A percentile compares a stretch with the other conserved stretches of the same genome.
These are phyloP conservation scores for Penicillium sp. DNA, from an alignment of 2,329 filamentous ascomycete genomes.

Conservation along the genomic window DNA sequence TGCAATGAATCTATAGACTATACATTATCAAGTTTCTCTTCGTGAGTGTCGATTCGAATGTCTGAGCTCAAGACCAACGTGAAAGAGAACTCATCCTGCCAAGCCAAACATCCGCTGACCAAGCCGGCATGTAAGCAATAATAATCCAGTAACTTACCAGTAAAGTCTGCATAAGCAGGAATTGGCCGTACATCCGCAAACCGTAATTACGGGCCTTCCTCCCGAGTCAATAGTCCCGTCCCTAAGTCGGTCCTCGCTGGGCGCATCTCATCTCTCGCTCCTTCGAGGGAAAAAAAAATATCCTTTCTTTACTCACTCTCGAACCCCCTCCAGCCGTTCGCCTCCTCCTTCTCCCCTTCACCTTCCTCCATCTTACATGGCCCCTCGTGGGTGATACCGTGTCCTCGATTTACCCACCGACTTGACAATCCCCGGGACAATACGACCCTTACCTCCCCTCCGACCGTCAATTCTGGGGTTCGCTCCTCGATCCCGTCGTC, in stretches of 20 bases:
- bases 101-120: slow-evolving; percentile 22
- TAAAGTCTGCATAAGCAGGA: slow-evolving; percentile 3
- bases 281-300: slow-evolving; percentile 20
- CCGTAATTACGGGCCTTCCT: slow-evolving; percentile 3
- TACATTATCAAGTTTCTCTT: neutral
- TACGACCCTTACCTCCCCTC: slow-evolving; percentile 8
- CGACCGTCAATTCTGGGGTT: slow-evolving; percentile 8
- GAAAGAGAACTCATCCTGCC: neutral
- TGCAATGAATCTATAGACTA: neutral
- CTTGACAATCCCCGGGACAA: slow-evolving; percentile 9
- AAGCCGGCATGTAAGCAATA: slow-evolving; percentile 22
- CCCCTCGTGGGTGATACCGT: slow-evolving; percentile 28
- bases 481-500: slow-evolving; percentile 17
- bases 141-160: neutral
- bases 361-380: slow-evolving; percentile 21
- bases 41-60: neutral
- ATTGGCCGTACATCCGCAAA: neutral
- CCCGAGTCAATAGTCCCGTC: slow-evolving; percentile 4
- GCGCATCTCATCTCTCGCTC: slow-evolving; percentile 11
- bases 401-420: slow-evolving; percentile 7
- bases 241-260: neutral
- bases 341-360: slow-evolving; percentile 9
- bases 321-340: slow-evolving; percentile 5
- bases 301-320: slow-evolving; percentile 1
- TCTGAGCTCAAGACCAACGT: neutral